A percentile compares a stretch with the other conserved stretches of the same genome.
Evolutionary conservation across 2,329 filamentous ascomycete species (phyloP).

Genomic region (Nemania sp.): DNA sequence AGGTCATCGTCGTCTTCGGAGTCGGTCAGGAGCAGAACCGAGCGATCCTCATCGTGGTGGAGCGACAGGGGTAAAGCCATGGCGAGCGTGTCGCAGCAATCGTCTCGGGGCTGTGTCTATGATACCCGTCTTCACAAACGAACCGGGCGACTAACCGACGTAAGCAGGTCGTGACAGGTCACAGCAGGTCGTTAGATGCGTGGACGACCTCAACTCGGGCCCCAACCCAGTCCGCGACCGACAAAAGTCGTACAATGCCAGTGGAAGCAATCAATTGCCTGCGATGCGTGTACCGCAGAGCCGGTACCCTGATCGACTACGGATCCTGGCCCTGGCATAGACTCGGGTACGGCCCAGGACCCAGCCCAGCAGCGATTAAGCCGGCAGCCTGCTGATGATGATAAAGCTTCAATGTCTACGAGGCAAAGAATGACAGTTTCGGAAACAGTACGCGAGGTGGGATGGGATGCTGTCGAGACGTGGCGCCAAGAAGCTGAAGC

Average conservation of each 20-base stretch:
- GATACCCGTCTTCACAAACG: no score
- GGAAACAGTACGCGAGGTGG: slow-evolving; percentile 20
- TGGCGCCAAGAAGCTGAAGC: slow-evolving; percentile 26
- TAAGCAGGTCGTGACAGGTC: no score
- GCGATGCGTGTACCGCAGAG: not conserved
- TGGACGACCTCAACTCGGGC: not conserved
- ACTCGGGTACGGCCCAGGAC: not conserved
- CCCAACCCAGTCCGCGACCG: not conserved
- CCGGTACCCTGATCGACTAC: slow-evolving; percentile 1
- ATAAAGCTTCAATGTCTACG: no score
- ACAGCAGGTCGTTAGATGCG: no score
- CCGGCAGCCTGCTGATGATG: no score
- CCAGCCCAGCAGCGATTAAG: no score
- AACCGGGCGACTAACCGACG: no score
- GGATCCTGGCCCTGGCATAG: slow-evolving; percentile 2
- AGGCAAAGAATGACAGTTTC: slow-evolving; percentile 1
- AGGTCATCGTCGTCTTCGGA: slow-evolving; percentile 39
- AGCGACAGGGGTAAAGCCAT: slow-evolving; percentile 38
- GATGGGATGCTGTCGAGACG: slow-evolving; percentile 24
- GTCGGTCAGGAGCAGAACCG: slow-evolving; percentile 38
- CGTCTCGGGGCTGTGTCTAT: not conserved
- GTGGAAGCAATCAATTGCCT: slow-evolving; percentile 16
- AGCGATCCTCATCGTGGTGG: slow-evolving; percentile 37
- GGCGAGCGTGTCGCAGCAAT: slow-evolving; percentile 13
- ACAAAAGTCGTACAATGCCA: slow-evolving; percentile 7